A percentile compares a stretch with the other conserved stretches of the same genome.
Evolutionary conservation across 768 basidiomycete species (phyloP).

Genomic region (Rubroboletus satanas): DNA sequence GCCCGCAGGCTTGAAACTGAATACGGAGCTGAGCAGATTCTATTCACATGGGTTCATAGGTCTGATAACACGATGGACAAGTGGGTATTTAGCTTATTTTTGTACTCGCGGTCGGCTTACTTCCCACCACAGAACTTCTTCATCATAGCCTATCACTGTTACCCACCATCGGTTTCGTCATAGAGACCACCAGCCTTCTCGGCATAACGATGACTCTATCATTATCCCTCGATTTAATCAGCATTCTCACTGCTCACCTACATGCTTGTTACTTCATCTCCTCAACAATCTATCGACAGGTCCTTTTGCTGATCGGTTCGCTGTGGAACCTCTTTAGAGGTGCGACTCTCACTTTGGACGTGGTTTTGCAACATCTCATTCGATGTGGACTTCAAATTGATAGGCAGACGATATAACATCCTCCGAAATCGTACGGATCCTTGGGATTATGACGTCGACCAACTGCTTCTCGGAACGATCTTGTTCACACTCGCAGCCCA

Average conservation of each 20-base stretch:
- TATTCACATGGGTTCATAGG: constrained; percentile 70
- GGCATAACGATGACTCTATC: constrained; percentile 69
- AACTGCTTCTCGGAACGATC: constrained; percentile 91
- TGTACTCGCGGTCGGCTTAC: constrained; percentile 7
- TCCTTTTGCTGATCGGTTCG: constrained; percentile 54
- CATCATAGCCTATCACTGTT: constrained; percentile 18
- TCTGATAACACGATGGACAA: constrained; percentile 64
- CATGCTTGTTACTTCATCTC: constrained; percentile 65
- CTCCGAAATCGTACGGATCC: constrained; percentile 85
- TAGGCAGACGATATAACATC: constrained; percentile 87
- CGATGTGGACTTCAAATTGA: background rate
- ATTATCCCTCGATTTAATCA: constrained; percentile 60
- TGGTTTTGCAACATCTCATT: background rate
- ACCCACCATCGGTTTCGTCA: constrained; percentile 25
- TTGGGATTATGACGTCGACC: constrained; percentile 90
- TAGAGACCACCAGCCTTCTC: constrained; percentile 35
- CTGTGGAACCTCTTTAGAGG: constrained; percentile 92
- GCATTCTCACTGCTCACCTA: constrained; percentile 68
- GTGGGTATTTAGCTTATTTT: constrained; percentile 42
- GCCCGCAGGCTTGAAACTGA: constrained; percentile 95
- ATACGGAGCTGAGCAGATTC: constrained; percentile 87
- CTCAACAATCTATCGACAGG: constrained; percentile 55
- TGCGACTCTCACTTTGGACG: constrained; percentile 26
- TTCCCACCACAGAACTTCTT: constrained; percentile 15
- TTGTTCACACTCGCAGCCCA: constrained; percentile 80